Conservation (phyloP, 345 rosid species). For the Ceriops decandra region DNA sequence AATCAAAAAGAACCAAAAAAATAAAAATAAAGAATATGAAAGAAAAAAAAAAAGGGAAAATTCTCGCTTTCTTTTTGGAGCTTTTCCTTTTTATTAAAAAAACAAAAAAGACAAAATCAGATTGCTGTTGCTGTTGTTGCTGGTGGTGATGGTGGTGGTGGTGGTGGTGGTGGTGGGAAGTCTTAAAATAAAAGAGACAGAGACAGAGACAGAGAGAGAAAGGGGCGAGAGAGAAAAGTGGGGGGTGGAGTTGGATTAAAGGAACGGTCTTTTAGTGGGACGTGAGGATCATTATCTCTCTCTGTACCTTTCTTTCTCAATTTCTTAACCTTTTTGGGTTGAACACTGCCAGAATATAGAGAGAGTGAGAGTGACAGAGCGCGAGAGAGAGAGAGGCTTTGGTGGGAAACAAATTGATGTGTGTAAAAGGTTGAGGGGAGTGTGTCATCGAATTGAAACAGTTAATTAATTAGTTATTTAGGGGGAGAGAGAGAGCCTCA, state of each 20-base stretch:
- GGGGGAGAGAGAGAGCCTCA: neutral
- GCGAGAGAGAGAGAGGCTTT: constrained; percentile 2
- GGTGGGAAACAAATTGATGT: constrained; percentile 35
- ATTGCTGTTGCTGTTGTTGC: neutral
- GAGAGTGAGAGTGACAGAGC: neutral
- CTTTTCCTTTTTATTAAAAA: neutral
- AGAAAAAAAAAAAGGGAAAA: neutral
- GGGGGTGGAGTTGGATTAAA: constrained; percentile 42
- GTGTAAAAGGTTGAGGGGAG: neutral
- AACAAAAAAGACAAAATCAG: constrained; percentile 11
- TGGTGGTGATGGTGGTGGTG: neutral
- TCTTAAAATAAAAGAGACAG: neutral
- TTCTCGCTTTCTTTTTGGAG: neutral
- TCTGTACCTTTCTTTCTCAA: neutral
- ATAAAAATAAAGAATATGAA: neutral
- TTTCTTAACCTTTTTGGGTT: constrained; percentile 7
- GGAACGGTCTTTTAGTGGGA: constrained; percentile 29
- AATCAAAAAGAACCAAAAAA: neutral
- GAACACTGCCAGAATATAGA: constrained; percentile 23
- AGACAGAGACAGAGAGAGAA: constrained; percentile 12
- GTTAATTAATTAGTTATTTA: neutral
- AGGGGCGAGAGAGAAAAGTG: neutral
- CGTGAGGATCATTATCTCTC: constrained; percentile 37
- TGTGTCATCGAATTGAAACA: neutral
- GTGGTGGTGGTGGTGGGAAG: neutral